A percentile compares a stretch with the other conserved stretches of the same genome.
Evolutionary conservation across 31 red algal species (phyloP).

Genomic region (Odonthalia washingtoniensis): DNA sequence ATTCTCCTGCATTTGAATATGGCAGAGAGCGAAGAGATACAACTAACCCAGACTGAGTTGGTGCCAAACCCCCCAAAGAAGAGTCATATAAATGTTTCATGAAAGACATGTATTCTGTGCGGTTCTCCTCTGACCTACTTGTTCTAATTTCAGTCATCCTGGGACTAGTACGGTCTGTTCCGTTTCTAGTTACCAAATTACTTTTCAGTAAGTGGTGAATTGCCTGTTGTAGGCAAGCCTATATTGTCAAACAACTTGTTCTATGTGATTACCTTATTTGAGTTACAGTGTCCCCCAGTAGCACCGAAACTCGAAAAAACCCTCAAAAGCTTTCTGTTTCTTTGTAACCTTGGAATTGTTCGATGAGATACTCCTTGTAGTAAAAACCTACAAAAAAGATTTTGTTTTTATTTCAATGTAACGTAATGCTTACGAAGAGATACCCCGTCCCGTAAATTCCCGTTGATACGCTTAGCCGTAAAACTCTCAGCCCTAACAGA

Average conservation of each 20-base stretch:
- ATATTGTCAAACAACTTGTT: no score
- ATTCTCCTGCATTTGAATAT: background rate
- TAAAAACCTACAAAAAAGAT: no score
- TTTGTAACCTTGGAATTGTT: no score
- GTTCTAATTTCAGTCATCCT: background rate
- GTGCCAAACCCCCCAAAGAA: background rate
- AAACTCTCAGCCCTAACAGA: background rate
- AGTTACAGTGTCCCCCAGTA: no score
- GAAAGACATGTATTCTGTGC: background rate
- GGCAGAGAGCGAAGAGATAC: background rate
- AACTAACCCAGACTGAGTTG: background rate
- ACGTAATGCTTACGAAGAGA: background rate
- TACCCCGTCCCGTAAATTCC: background rate
- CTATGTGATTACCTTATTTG: no score
- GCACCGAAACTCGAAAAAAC: no score
- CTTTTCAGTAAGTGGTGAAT: no score
- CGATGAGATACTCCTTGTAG: no score
- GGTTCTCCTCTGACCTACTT: background rate
- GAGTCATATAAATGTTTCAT: background rate
- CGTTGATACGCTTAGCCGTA: background rate
- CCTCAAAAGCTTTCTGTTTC: no score
- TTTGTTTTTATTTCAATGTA: no score
- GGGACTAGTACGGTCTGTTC: background rate
- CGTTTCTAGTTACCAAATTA: background rate
- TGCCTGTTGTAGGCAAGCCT: no score